A percentile compares a stretch with the other conserved stretches of the same genome.
Conservation (phyloP, 192 early-diverging fungal species). For the Diversispora epigaea region DNA sequence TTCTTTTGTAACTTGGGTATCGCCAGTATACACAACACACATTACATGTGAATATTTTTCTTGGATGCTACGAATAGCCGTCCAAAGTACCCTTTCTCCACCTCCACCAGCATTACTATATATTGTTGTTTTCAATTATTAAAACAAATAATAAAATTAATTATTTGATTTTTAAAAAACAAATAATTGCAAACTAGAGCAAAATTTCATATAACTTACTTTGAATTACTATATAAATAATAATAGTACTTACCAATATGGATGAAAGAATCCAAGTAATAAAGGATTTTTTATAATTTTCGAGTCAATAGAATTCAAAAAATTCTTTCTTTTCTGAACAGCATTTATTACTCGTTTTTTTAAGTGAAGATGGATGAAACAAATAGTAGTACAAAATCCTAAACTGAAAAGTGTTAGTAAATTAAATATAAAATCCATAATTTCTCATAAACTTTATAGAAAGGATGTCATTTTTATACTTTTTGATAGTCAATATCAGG, state of each 20-base stretch:
- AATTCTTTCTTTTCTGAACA: not conserved
- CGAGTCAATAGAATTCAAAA: constrained; percentile 1
- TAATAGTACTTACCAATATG: constrained; percentile 63
- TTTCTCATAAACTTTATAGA: too few species aligned
- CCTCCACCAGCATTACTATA: constrained; percentile 85
- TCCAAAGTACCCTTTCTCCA: constrained; percentile 97
- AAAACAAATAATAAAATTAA: constrained; percentile 17
- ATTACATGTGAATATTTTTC: constrained; percentile 62
- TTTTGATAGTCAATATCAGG: too few species aligned
- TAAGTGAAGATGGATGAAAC: not conserved
- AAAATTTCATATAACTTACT: not conserved
- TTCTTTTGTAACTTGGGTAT: constrained; percentile 50
- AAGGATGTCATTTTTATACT: too few species aligned
- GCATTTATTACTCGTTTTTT: not conserved
- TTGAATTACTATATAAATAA: not conserved
- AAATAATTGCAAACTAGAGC: not conserved
- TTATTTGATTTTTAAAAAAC: not conserved
- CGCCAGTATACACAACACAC: constrained; percentile 82
- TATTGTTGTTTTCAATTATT: not conserved
- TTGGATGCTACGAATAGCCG: constrained; percentile 78
- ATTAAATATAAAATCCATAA: too few species aligned
- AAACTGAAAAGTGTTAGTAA: not conserved
- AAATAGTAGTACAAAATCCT: not conserved
- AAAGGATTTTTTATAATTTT: constrained; percentile 43
- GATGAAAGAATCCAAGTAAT: constrained; percentile 88